Base-by-base conservation (phyloP, 306 rosid species). In the Malus sieversii region DNA sequence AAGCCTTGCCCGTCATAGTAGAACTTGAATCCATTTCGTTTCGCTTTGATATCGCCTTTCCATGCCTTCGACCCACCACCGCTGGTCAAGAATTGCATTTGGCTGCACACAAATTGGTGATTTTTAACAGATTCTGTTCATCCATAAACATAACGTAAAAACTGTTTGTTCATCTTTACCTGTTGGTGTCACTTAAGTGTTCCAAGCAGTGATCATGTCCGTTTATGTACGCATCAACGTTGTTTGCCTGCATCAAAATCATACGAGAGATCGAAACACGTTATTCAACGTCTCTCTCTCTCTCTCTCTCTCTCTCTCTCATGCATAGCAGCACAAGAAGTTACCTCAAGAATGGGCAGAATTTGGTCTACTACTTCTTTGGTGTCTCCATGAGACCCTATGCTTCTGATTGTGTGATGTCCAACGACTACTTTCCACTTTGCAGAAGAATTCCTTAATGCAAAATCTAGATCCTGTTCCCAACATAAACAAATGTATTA, bases 31-130 rank as follows among this genome's bases (percentile, higher is more conserved):
- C 76, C 89, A 5, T 79, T 71, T 55, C 42, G 77, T 51, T 58
- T 70, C 42, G 32, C 27, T 33, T 75, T 20, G 22, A 83, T n/a
- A 20, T 80, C 88, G 9, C 91, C 96, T 68, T 67, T 86, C 97
- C 94, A 86, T 78, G 97, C 90, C 83, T 88, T 90, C 10, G 97
- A 90, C 13, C 94, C 94, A 57, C 89, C 96, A 1, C 94, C 96
- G 71, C 92, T 86, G 1, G 97, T 92, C n/a, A 90, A 84, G 80
- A 87, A 88, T 35, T 88, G 92, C 19, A 90, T 67, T 79, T 69
- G 83, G 71, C 97, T 90, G 88, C 86, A 78, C n/a, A 9, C 22
- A 33, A 15, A 25, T 42, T 23, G 27, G 58, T 19, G 29, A 18
- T 61, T 25, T 15, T 18, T 1, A 40, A n/a, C 9, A 5, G 19